A percentile compares a stretch with the other conserved stretches of the same genome.
Evolutionary conservation across 106 monocot genomes (phyloP).

Genomic region (Xerophyta viscosa): DNA sequence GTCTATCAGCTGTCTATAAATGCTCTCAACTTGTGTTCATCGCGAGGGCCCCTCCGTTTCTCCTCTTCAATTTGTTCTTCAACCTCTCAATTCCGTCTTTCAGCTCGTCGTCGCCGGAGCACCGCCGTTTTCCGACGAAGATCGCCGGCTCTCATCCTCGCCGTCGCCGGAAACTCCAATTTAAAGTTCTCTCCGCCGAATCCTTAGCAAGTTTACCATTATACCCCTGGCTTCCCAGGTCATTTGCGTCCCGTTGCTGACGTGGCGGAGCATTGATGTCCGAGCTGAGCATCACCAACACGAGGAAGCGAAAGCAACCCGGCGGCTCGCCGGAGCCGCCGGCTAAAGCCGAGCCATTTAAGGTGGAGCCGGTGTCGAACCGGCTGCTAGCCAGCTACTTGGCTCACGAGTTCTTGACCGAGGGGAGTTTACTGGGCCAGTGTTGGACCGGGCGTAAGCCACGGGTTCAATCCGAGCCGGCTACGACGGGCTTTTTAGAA

Average conservation of each 20-base stretch:
- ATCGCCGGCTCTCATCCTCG: not conserved
- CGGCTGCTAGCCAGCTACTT: conserved; percentile 45
- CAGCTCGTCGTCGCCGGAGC: not conserved
- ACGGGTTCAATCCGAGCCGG: not conserved
- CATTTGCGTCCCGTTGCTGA: too few relatives aligned
- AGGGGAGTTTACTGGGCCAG: conserved; percentile 40
- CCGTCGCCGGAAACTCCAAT: too few relatives aligned
- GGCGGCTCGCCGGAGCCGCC: not conserved
- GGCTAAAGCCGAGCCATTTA: too few relatives aligned
- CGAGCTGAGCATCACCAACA: conserved; percentile 2
- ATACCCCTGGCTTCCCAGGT: not conserved
- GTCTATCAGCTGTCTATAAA: too few relatives aligned
- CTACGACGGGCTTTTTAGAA: not conserved
- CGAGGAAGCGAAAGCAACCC: conserved; percentile 15
- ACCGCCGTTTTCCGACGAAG: not conserved
- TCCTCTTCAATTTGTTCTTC: too few relatives aligned
- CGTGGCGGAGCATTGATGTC: not conserved
- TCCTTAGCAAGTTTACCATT: not conserved
- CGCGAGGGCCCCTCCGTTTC: too few relatives aligned
- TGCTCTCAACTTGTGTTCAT: too few relatives aligned
- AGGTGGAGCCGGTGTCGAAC: not conserved
- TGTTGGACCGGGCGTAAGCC: not conserved
- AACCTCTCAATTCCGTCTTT: not conserved
- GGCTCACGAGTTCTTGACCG: conserved; percentile 60
- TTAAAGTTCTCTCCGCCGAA: not conserved